A percentile compares a stretch with the other conserved stretches of the same genome.
These are phyloP conservation scores for Suhomyces ambrosiae DNA, from an alignment of 1,139 yeast species.

Conservation along the genomic window DNA sequence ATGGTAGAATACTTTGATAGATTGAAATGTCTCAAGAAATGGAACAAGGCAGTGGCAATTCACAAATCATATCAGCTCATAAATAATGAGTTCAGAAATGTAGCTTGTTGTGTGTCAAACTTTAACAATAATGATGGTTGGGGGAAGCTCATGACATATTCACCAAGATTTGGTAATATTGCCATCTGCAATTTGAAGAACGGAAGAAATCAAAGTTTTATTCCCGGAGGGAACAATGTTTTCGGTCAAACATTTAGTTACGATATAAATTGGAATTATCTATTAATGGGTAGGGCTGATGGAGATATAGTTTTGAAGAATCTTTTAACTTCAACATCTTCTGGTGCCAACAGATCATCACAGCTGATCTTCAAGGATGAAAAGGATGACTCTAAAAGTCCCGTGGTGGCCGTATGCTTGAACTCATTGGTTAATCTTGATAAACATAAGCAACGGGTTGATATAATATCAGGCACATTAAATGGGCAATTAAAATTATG, in stretches of 20 bases:
- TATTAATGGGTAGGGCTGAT: slow-evolving; percentile 30
- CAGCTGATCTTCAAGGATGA: slow-evolving; percentile 21
- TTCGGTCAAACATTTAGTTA: slow-evolving; percentile 25
- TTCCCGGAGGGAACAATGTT: slow-evolving; percentile 40
- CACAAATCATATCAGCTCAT: slow-evolving; percentile 36
- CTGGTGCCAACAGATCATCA: slow-evolving; percentile 27
- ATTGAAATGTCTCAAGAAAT: slow-evolving; percentile 42
- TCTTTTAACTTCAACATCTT: slow-evolving; percentile 36
- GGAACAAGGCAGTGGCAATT: slow-evolving; percentile 51
- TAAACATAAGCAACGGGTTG: slow-evolving; percentile 27
- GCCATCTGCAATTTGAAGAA: slow-evolving; percentile 40
- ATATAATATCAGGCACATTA: slow-evolving; percentile 31
- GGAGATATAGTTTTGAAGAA: slow-evolving; percentile 39
- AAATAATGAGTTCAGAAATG: slow-evolving; percentile 27
- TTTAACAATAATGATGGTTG: slow-evolving; percentile 40
- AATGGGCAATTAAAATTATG: slow-evolving; percentile 32
- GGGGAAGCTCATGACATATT: slow-evolving; percentile 41
- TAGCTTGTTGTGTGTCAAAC: slow-evolving; percentile 35
- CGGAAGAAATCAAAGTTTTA: slow-evolving; percentile 45
- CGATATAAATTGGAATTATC: slow-evolving; percentile 38
- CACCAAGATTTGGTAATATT: slow-evolving; percentile 37
- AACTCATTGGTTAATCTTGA: slow-evolving; percentile 24
- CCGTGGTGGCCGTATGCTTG: slow-evolving; percentile 26
- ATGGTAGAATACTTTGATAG: slow-evolving; percentile 58
- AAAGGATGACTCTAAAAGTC: slow-evolving; percentile 11